These are phyloP conservation scores for Aspergillus uvarum DNA, from an alignment of 2,329 filamentous ascomycete genomes.

Conservation along the genomic window DNA sequence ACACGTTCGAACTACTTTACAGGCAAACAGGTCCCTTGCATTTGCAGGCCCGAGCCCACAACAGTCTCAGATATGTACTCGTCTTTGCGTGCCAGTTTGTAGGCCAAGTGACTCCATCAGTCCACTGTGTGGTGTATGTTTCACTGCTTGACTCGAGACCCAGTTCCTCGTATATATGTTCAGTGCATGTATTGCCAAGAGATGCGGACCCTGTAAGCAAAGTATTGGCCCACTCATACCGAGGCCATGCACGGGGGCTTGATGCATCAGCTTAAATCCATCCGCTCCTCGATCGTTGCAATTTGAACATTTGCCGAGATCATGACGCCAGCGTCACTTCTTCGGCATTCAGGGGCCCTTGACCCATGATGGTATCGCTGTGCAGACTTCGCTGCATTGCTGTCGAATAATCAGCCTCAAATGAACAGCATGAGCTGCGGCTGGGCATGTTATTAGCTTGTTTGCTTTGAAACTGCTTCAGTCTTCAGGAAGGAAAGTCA, in stretches of 20 bases:
- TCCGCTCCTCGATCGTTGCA: not conserved
- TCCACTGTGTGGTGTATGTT: too few relatives aligned
- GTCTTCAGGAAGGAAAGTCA: conserved; percentile 32
- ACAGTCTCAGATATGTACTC: not conserved
- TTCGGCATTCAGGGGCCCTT: not conserved
- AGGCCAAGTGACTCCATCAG: not conserved
- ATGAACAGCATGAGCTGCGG: not conserved
- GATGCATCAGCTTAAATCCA: not conserved
- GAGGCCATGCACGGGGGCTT: not conserved
- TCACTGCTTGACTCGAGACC: too few relatives aligned
- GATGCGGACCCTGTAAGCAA: too few relatives aligned
- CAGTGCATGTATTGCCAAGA: too few relatives aligned
- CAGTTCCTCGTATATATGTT: too few relatives aligned
- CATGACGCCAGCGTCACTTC: not conserved
- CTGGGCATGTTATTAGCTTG: not conserved
- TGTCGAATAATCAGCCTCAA: not conserved
- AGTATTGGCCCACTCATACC: too few relatives aligned
- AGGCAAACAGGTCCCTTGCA: not conserved
- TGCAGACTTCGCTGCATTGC: not conserved
- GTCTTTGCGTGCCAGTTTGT: not conserved
- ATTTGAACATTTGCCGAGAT: not conserved
- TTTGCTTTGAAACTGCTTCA: conserved; percentile 23
- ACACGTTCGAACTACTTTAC: not conserved
- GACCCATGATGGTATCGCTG: not conserved
- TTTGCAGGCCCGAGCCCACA: not conserved